phyloP scores from a whole-genome alignment of 331 rosid species.

The Ulmus americana region DNA sequence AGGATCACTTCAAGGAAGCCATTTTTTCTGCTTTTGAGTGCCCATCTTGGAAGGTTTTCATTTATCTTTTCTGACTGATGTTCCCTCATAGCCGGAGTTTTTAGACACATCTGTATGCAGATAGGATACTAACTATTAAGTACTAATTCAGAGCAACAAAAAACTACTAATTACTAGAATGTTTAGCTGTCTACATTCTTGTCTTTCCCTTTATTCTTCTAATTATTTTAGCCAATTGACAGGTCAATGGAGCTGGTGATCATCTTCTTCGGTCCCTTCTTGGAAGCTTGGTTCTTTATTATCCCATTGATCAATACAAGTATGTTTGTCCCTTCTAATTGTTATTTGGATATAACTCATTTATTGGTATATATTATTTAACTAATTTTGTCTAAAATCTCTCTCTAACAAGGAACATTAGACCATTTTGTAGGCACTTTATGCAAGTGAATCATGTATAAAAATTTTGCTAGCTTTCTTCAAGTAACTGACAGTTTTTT shows the following conservation, averaged over 20 bases:
- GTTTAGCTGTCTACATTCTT: not conserved
- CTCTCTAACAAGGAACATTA: not conserved
- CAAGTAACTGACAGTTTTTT: not conserved
- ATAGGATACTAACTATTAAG: not conserved
- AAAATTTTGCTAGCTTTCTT: not conserved
- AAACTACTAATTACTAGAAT: too few species aligned
- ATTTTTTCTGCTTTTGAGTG: constrained; percentile 82
- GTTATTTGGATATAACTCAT: not conserved
- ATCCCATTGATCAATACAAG: constrained; percentile 90
- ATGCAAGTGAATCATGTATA: not conserved
- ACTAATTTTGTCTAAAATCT: not conserved
- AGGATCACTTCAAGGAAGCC: constrained; percentile 69
- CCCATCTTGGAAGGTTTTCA: constrained; percentile 89
- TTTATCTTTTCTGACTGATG: constrained; percentile 18
- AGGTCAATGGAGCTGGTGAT: constrained; percentile 97
- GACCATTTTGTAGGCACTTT: not conserved
- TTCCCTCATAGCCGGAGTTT: constrained; percentile 8
- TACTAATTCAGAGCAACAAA: not conserved
- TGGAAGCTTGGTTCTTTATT: constrained; percentile 87
- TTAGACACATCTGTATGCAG: constrained; percentile 1
- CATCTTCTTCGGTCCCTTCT: constrained; percentile 92
- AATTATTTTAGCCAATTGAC: constrained; percentile 23
- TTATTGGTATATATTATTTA: not conserved
- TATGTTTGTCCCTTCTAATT: constrained; percentile 27
- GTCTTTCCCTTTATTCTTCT: not conserved